A percentile compares a stretch with the other conserved stretches of the same genome.
These are phyloP conservation scores for Globisporangium barbulae DNA, from an alignment of 352 stramenopile species.

Conservation along the genomic window DNA sequence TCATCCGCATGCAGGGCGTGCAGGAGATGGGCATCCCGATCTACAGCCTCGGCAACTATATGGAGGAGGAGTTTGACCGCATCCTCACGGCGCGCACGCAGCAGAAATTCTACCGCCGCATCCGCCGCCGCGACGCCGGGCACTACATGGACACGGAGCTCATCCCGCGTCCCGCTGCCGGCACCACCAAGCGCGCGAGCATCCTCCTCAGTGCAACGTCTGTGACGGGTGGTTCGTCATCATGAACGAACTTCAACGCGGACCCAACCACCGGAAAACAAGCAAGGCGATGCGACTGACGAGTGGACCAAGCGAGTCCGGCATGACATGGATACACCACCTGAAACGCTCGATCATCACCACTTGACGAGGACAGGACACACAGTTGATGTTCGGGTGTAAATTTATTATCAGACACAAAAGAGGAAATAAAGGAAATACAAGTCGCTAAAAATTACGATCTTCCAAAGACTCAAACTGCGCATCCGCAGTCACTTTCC, in stretches of 20 bases:
- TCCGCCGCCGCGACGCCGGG: constrained; percentile 46
- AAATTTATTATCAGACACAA: constrained; percentile 68
- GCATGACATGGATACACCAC: not conserved
- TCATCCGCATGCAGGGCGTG: constrained; percentile 52
- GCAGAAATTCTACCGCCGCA: constrained; percentile 44
- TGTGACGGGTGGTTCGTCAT: constrained; percentile 1
- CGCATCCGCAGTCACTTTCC: constrained; percentile 12
- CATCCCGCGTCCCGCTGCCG: constrained; percentile 33
- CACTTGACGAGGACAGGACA: not conserved
- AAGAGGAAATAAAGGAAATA: constrained; percentile 54
- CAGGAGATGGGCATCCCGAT: constrained; percentile 76
- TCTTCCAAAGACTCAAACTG: constrained; percentile 18
- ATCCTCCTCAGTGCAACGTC: constrained; percentile 3
- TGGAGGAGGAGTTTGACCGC: constrained; percentile 40
- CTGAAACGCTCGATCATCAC: not conserved
- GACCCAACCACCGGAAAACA: not conserved
- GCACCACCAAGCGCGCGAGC: constrained; percentile 4
- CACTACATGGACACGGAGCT: constrained; percentile 60
- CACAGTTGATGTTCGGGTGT: constrained; percentile 15
- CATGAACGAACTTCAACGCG: not conserved
- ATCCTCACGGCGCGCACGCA: constrained; percentile 48
- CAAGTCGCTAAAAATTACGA: constrained; percentile 28
- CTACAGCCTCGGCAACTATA: constrained; percentile 60
- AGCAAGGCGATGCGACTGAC: not conserved
- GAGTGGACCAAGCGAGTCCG: too few species aligned